These are phyloP conservation scores for Podospora bellae-mahoneyi DNA, from an alignment of 495 filamentous ascomycete species.

Conservation along the genomic window DNA sequence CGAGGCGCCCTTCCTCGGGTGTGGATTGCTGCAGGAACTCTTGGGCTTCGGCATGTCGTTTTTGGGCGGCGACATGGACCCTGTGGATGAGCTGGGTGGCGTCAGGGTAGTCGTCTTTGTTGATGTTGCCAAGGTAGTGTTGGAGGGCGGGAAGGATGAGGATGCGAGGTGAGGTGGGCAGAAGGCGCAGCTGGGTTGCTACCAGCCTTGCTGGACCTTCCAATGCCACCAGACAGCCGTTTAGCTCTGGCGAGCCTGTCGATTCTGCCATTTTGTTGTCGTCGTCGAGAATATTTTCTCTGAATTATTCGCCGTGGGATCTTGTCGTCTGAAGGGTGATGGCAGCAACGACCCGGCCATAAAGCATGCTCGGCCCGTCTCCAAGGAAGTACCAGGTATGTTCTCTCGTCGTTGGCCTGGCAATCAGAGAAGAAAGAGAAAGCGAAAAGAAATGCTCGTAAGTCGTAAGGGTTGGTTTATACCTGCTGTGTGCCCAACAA, in stretches of 20 bases:
- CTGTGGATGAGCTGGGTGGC: constrained; percentile 39
- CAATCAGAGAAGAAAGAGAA: not conserved
- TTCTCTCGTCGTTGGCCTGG: not conserved
- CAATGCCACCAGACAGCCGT: constrained; percentile 50
- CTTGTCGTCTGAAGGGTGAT: not conserved
- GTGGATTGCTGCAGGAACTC: constrained; percentile 43
- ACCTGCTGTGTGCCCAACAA: not conserved
- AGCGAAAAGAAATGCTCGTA: not conserved
- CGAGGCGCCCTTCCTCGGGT: constrained; percentile 40
- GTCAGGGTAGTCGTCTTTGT: constrained; percentile 29
- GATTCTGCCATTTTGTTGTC: constrained; percentile 15
- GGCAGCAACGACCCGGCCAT: not conserved
- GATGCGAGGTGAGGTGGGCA: constrained; percentile 49
- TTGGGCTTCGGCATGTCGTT: constrained; percentile 42
- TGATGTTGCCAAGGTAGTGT: constrained; percentile 32
- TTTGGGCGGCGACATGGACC: constrained; percentile 40
- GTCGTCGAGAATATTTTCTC: not conserved
- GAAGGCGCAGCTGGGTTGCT: constrained; percentile 49
- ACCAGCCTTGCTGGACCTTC: constrained; percentile 48
- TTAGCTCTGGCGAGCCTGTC: constrained; percentile 18
- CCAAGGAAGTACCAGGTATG: not conserved
- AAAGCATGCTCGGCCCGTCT: not conserved
- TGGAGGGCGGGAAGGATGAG: constrained; percentile 45
- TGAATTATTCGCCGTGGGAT: not conserved
- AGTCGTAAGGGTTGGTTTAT: not conserved